phyloP scores from a whole-genome alignment of 305 asterid species.

The Ajuga reptans region DNA sequence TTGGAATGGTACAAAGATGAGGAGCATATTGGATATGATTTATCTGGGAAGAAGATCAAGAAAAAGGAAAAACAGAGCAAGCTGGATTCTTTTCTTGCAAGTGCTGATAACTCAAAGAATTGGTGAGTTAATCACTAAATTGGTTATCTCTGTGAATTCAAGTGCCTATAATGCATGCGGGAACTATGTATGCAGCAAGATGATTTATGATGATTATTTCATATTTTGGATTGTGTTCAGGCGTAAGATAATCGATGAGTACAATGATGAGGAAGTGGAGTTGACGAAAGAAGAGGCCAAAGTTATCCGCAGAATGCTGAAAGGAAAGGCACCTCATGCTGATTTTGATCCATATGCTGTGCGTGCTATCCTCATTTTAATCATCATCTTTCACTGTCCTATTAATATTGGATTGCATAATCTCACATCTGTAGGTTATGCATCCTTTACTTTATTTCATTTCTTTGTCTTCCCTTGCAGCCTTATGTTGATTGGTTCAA shows the following conservation, averaged over 20 bases:
- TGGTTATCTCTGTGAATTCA: constrained; percentile 1
- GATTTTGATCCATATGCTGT: constrained; percentile 88
- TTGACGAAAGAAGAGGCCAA: constrained; percentile 68
- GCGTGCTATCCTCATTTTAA: constrained; percentile 26
- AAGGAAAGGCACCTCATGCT: constrained; percentile 87
- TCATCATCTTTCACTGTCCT: background rate
- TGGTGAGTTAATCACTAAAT: constrained; percentile 46
- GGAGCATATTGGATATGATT: constrained; percentile 89
- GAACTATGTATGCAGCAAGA: background rate
- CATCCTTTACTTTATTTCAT: constrained; percentile 1
- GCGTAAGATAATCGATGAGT: constrained; percentile 77
- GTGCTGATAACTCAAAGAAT: constrained; percentile 62
- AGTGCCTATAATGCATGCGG: background rate
- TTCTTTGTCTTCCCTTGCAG: constrained; percentile 37
- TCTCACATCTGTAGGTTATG: background rate
- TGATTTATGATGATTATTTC: background rate
- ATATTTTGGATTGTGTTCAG: constrained; percentile 33
- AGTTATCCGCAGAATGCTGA: constrained; percentile 48
- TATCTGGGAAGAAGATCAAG: constrained; percentile 85
- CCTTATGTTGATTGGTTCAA: constrained; percentile 75
- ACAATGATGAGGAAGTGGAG: constrained; percentile 85
- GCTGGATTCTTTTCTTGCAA: constrained; percentile 75
- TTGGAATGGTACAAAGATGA: constrained; percentile 82
- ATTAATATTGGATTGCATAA: background rate
- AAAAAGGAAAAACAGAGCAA: constrained; percentile 73